Evolutionary conservation across 306 rosid species (phyloP), one percentile per base, ranked within the genome.

Genomic region (Medicago lupulina): DNA sequence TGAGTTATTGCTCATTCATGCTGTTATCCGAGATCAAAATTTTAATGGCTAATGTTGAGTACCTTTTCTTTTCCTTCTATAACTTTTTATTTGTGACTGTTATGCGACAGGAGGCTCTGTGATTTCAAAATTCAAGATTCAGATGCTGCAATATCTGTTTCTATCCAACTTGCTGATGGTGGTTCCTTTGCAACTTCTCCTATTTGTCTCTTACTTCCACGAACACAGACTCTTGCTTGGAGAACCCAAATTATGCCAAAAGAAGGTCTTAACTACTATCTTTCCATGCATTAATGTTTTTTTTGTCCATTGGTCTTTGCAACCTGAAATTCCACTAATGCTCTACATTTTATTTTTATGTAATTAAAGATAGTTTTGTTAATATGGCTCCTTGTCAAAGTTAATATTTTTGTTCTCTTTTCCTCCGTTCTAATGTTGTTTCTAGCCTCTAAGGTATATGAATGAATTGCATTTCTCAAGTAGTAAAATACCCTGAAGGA

Each of bases 101-200:
- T 83, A 25, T 75, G 65, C 69, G 67, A 78, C 82, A 73, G 86
- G 84, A 88, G 88, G 87, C 83, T 73, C 79, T 82, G 83, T 73
- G 91, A 87, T 81, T 61, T 80, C 71, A 79, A 76, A 78, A 86
- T 79, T 70, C 84, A 79, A 78, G 82, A 81, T 80, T 78, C 78
- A 39, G 92, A 83, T 54, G 70, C 68, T 25, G 76, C 83, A 77
- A 63, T 90, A 55, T 73, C 82, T 68, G 79, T 86, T 83, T 92
- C 97, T 53, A 50, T 94, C 74, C 95, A 85, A 83, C 95, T 94
- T 76, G 67, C 92, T 79, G 87, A 74, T 79, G 73, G 46, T 66
- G 86, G 90, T 58, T 87, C 90, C 31, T 82, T 94, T 61, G 75
- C 78, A 74, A 94, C 98, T 39, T 74, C 88, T 82, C 62, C 88